Conservation (phyloP, 345 rosid genomes). For the Sonneratia alba region DNA sequence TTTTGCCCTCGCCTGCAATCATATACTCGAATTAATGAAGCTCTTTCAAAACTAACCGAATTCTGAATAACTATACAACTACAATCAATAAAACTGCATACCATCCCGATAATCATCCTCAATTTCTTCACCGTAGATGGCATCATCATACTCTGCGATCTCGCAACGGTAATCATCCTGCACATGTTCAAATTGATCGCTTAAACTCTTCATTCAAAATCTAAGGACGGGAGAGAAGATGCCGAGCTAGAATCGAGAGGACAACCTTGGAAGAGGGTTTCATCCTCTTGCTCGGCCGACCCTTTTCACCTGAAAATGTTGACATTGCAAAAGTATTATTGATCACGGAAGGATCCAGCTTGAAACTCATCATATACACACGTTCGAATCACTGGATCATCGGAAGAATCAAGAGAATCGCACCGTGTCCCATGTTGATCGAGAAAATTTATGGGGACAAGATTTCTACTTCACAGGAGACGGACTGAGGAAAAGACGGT, state of each 20-base stretch:
- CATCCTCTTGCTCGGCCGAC: constrained; percentile 52
- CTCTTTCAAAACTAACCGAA: not conserved
- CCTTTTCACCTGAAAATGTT: constrained; percentile 51
- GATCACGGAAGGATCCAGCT: not conserved
- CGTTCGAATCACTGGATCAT: not conserved
- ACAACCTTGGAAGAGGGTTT: constrained; percentile 52
- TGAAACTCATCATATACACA: not conserved
- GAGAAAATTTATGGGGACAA: not conserved
- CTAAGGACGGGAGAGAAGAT: not conserved
- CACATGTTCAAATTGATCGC: constrained; percentile 1
- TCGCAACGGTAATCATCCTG: constrained; percentile 59
- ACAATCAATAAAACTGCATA: constrained; percentile 12
- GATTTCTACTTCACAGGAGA: not conserved
- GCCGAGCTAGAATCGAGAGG: not conserved
- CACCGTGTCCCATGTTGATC: constrained; percentile 7
- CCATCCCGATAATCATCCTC: constrained; percentile 71
- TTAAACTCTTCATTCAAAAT: not conserved
- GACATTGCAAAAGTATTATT: not conserved
- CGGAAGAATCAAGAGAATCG: constrained; percentile 1
- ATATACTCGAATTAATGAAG: constrained; percentile 14
- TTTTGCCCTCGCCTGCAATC: constrained; percentile 39
- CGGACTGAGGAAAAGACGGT: not conserved
- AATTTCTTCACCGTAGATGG: constrained; percentile 36
- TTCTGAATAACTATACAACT: not conserved
- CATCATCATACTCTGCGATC: constrained; percentile 39